Evolutionary conservation across 345 rosid species (phyloP), one percentile per base, ranked within the genome.

Genomic region (Camelina laxa): DNA sequence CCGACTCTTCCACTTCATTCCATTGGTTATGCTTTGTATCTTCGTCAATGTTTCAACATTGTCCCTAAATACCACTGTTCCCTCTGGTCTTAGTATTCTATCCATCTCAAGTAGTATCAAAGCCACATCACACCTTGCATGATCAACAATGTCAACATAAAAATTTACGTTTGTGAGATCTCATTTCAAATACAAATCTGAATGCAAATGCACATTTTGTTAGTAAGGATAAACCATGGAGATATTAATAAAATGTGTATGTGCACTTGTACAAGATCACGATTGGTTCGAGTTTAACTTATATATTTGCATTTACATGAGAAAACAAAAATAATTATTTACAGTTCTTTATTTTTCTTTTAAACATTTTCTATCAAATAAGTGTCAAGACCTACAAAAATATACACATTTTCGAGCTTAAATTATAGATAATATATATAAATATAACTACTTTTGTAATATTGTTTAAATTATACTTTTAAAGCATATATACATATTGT

Each of bases 71-170:
- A 95, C 87, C 14, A 87, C 95, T 2, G 99, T 84, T 81, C 97
- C 99, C 79, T 95, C 97, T 3, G 97, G 97, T 82, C 99, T 87
- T 57, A 95, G 70, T 66, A 95, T 92, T 78, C 99, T 80, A 60
- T 94, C 99, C 90, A 95, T 95, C 92, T 95, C 99, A 80, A 95
- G 85, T 77, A 95, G 84, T 70, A 91, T 87, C 86, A 80, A 64
- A 20, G 85, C 80, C 4, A 88, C 85, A 81, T 91, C 95, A 59
- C 98, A 94, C 90, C 98, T 94, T 76, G 2, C 41, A 38, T 45
- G 36, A 75, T 47, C 56, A 67, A 7, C 61, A 74, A 49, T n/a
- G 9, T 50, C 65, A 83, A 67, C 74, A 36, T 35, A 1, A 49
- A 1, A 4, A 15, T 22, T 7, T 33, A 56, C 17, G 3, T 22